Percentiles rank a stretch among this genome's conserved stretches.
phyloP scores from a whole-genome alignment of 192 early-diverging fungal species.

The Coemansia javaensis region DNA sequence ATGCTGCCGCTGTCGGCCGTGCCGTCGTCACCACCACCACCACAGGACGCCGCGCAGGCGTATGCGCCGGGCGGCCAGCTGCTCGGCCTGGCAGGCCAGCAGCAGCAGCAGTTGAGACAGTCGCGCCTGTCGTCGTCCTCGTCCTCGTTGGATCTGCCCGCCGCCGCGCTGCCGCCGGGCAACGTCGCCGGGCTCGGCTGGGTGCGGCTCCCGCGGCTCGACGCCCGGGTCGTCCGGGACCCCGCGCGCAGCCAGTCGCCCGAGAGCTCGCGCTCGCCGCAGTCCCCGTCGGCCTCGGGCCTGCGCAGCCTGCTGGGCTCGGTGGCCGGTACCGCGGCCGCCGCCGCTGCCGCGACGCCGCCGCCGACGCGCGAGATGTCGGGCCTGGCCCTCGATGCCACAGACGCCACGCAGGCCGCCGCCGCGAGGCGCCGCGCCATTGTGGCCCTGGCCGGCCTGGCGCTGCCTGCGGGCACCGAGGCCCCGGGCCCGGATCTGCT shows the following conservation, averaged over 20 bases:
- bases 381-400: neutral
- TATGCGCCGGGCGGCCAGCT: slow-evolving; percentile 2
- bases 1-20: slow-evolving; percentile 16
- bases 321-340: no score
- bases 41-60: neutral
- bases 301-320: neutral
- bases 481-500: neutral
- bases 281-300: no score
- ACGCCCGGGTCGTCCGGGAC: neutral
- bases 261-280: no score
- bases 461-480: neutral
- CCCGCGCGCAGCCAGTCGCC: no score
- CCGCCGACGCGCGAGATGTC: slow-evolving; percentile 29
- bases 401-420: neutral
- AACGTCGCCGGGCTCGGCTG: slow-evolving; percentile 27
- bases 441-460: neutral
- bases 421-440: neutral
- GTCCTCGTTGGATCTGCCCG: no score
- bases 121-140: no score
- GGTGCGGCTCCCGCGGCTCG: slow-evolving; percentile 1
- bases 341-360: slow-evolving; percentile 7
- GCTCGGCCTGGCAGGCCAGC: neutral
- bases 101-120: neutral
- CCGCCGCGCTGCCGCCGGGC: slow-evolving; percentile 6
- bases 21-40: neutral